phyloP scores from a whole-genome alignment of 345 rosid genomes.

The Salix udensis region DNA sequence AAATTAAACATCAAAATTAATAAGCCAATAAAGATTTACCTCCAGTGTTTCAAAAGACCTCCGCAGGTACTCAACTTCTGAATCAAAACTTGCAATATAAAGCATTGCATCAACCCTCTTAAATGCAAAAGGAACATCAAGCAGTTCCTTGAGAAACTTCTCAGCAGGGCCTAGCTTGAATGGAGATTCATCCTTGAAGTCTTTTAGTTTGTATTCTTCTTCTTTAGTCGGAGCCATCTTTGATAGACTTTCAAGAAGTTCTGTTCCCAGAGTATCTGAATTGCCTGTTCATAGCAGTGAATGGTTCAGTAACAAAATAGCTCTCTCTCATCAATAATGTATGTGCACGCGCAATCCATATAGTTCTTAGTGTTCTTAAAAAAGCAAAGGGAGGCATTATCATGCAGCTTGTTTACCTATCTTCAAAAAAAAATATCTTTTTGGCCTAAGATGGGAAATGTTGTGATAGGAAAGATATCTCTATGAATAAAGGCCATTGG shows the following conservation, averaged over 20 bases:
- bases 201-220: conserved; percentile 74
- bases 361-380: neutral
- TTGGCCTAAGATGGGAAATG: neutral
- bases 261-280: conserved; percentile 77
- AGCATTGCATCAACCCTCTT: conserved; percentile 91
- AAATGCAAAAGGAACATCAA: conserved; percentile 81
- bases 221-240: conserved; percentile 96
- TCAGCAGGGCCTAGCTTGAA: conserved; percentile 85
- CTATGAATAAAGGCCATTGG: neutral
- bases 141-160: conserved; percentile 78
- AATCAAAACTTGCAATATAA: conserved; percentile 76
- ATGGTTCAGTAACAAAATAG: neutral
- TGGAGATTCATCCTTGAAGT: conserved; percentile 73
- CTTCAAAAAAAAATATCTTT: neutral
- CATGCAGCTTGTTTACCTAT: neutral
- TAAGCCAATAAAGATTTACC: conserved; percentile 35
- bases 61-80: conserved; percentile 76
- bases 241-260: conserved; percentile 81
- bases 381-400: neutral
- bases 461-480: neutral
- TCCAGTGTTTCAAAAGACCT: conserved; percentile 69
- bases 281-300: conserved; percentile 47
- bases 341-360: neutral
- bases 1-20: neutral
- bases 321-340: neutral